A percentile compares a stretch with the other conserved stretches of the same genome.
phyloP scores from a whole-genome alignment of 805 yeast species.

The Kluyveromyces wickerhamii region DNA sequence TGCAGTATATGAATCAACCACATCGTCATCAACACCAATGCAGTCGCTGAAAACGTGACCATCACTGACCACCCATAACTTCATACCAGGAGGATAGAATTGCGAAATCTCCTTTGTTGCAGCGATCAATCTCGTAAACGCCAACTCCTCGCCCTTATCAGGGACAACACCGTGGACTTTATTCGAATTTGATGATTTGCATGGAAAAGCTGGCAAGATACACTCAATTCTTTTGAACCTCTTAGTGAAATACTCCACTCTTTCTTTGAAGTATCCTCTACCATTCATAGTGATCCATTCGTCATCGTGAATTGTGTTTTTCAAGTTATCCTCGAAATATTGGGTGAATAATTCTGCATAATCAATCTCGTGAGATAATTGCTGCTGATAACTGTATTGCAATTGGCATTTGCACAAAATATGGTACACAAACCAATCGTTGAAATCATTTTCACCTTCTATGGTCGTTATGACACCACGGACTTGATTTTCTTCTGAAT shows the following conservation, averaged over 20 bases:
- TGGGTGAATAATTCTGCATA: constrained; percentile 32
- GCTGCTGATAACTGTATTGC: constrained; percentile 15
- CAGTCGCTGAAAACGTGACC: constrained; percentile 63
- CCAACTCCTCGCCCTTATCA: constrained; percentile 46
- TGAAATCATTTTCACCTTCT: constrained; percentile 25
- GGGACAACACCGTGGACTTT: constrained; percentile 45
- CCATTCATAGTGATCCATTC: constrained; percentile 42
- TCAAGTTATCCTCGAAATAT: constrained; percentile 39
- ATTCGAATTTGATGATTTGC: constrained; percentile 49
- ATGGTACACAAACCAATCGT: constrained; percentile 34
- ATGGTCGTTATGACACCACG: constrained; percentile 34
- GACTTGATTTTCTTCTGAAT: constrained; percentile 25
- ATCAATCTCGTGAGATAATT: constrained; percentile 7
- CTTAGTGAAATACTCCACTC: constrained; percentile 41
- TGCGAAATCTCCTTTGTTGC: constrained; percentile 27
- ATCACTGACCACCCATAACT: constrained; percentile 50
- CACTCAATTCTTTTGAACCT: constrained; percentile 43
- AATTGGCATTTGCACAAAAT: constrained; percentile 32
- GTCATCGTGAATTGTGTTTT: constrained; percentile 40
- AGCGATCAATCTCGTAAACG: constrained; percentile 32
- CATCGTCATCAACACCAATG: constrained; percentile 50
- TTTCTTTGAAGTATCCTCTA: constrained; percentile 34
- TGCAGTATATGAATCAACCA: constrained; percentile 41
- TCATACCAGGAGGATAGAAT: constrained; percentile 48
- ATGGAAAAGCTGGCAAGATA: constrained; percentile 58